Evolutionary conservation across 208 protist genomes (phyloP), one percentile per base, ranked within the genome.

Genomic region (Trypanosoma brucei): DNA sequence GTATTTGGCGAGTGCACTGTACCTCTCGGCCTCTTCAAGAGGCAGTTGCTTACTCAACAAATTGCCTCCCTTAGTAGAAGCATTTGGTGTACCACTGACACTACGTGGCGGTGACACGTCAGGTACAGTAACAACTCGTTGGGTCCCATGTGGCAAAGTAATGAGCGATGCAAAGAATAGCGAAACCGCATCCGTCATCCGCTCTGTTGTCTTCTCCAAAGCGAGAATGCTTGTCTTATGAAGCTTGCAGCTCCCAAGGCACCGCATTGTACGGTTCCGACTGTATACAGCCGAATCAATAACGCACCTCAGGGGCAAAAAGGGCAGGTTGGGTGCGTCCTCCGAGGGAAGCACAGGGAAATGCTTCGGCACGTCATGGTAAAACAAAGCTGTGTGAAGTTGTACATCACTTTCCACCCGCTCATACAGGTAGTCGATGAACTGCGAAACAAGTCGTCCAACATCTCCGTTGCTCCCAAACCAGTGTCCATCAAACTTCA

Each of bases 211-310:
- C 7, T 30, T 33, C 37, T 81, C 74, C n/a, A 80, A 2, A 0
- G 53, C 45, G 22, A 95, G 63, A 13, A 89, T 65, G 46, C 60
- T 70, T 30, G 51, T 36, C 52, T 91, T 90, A 48, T 75, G 66
- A 0, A 95, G 73, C 70, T 95, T 95, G 60, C 81, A 90, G 55
- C 84, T 87, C 2, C 85, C 78, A 4, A 91, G 52, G 55, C 81
- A 90, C 3, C 88, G 85, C 73, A 95, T 83, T 68, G 79, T 83
- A 36, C 88, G 75, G 55, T 95, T 95, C 1, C 79, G 80, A 31
- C 73, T 83, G 71, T 95, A 95, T 39, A 95, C 88, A 3, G 77
- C 83, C 4, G 67, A 78, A 60, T 95, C 88, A 59, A 95, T 83
- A 34, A 95, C 68, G 54, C 81, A 91, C 39, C 57, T 56, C 1